Conservation (phyloP, 2,329 filamentous ascomycete genomes). For the Sclerotiophoma versabilis region DNA sequence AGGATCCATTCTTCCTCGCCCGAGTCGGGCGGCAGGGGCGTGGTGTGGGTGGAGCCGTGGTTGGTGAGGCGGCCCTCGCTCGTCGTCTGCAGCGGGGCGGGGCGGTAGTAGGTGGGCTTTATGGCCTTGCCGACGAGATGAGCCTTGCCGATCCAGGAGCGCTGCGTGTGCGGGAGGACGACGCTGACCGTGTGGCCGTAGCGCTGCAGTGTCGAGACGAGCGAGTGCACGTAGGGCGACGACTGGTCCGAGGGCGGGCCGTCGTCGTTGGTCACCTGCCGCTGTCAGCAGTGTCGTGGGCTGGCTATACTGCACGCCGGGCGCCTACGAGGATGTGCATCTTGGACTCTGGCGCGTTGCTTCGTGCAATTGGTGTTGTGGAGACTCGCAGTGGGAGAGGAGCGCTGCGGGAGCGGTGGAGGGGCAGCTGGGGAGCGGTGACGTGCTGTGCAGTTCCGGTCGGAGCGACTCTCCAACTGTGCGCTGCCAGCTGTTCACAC, state of each 20-base stretch:
- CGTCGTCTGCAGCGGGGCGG: slow-evolving; percentile 60
- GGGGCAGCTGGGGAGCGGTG: slow-evolving; percentile 23
- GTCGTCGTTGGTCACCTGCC: slow-evolving; percentile 60
- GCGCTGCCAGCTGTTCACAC: neutral
- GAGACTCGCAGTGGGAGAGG: slow-evolving; percentile 5
- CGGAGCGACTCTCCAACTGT: slow-evolving; percentile 2
- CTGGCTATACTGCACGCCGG: neutral
- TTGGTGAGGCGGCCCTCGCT: slow-evolving; percentile 46
- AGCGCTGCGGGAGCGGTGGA: slow-evolving; percentile 16
- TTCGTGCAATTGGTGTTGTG: slow-evolving; percentile 11
- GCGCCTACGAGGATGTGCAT: slow-evolving; percentile 51
- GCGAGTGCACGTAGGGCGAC: slow-evolving; percentile 58
- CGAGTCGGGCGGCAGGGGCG: slow-evolving; percentile 41
- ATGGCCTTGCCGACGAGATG: slow-evolving; percentile 92
- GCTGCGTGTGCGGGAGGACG: slow-evolving; percentile 86
- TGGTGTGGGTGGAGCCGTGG: slow-evolving; percentile 45
- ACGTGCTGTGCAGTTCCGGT: slow-evolving; percentile 28
- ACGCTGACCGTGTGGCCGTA: slow-evolving; percentile 90
- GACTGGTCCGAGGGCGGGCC: slow-evolving; percentile 59
- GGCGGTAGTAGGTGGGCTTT: slow-evolving; percentile 83
- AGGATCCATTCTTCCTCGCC: slow-evolving; percentile 57
- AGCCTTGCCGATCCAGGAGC: slow-evolving; percentile 98
- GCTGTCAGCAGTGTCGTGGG: slow-evolving; percentile 2
- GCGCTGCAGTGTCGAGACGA: slow-evolving; percentile 56
- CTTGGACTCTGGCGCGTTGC: slow-evolving; percentile 5